phyloP scores from a whole-genome alignment of 495 filamentous ascomycete genomes.

The Durotheca rogersii region DNA sequence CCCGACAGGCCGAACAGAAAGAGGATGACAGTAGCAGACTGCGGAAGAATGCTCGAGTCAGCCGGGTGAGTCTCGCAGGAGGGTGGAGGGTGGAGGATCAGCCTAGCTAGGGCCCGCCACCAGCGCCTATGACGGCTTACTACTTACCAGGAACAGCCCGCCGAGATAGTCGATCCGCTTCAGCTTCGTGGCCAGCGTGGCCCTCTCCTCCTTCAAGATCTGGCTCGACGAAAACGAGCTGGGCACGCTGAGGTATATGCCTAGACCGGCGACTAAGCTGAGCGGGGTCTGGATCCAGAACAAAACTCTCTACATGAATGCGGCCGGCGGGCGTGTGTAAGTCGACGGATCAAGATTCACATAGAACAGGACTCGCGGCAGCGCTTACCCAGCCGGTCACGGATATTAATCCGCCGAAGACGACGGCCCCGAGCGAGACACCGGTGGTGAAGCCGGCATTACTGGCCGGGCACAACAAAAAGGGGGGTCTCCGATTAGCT shows the following conservation, averaged over 20 bases:
- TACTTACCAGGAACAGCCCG: slow-evolving; percentile 60
- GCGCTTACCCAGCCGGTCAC: slow-evolving; percentile 66
- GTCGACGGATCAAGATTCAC: background rate
- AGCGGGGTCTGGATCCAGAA: slow-evolving; percentile 68
- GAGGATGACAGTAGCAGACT: slow-evolving; percentile 57
- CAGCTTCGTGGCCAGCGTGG: slow-evolving; percentile 48
- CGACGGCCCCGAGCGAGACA: slow-evolving; percentile 66
- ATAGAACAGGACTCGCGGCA: background rate
- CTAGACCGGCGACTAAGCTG: slow-evolving; percentile 54
- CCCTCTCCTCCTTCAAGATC: slow-evolving; percentile 17
- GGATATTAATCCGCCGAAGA: slow-evolving; percentile 64
- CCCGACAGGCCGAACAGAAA: slow-evolving; percentile 67
- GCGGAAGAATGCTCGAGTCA: slow-evolving; percentile 6
- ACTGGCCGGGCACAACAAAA: too few species aligned
- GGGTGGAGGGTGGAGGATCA: too few species aligned
- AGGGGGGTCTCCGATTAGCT: too few species aligned
- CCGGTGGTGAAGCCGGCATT: slow-evolving; percentile 64
- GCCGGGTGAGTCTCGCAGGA: too few species aligned
- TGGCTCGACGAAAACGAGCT: slow-evolving; percentile 36
- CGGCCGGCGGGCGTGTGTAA: too few species aligned
- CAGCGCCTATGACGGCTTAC: too few species aligned
- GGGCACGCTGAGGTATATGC: slow-evolving; percentile 62
- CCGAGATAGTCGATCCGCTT: slow-evolving; percentile 69
- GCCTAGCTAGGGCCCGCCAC: too few species aligned
- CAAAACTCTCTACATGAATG: slow-evolving; percentile 55